These are phyloP conservation scores for Citropsis articulata DNA, from an alignment of 345 rosid genomes.

Conservation along the genomic window DNA sequence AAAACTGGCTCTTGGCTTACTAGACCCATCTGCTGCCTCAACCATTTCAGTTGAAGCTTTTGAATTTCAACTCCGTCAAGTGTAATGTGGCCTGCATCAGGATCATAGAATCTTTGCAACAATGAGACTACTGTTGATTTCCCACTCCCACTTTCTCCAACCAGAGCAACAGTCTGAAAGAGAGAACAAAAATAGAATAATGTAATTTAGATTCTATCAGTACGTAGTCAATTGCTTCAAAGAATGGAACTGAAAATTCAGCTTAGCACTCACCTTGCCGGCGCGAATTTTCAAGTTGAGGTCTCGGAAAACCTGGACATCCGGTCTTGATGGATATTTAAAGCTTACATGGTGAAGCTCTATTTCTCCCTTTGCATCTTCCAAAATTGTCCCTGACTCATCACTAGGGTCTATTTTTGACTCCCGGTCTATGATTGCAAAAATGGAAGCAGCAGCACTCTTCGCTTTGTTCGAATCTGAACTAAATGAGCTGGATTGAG, in stretches of 20 bases:
- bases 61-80: constrained; percentile 70
- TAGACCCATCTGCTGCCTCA: constrained; percentile 74
- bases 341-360: constrained; percentile 65
- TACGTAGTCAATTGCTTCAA: neutral
- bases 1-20: constrained; percentile 82
- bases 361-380: constrained; percentile 62
- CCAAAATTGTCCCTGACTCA: constrained; percentile 56
- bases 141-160: constrained; percentile 89
- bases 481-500: constrained; percentile 66
- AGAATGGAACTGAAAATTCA: neutral
- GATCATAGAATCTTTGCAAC: constrained; percentile 77
- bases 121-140: constrained; percentile 72
- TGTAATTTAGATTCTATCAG: neutral
- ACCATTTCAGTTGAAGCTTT: constrained; percentile 60
- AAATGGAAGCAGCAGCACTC: constrained; percentile 66
- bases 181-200: neutral
- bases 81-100: constrained; percentile 67
- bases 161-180: constrained; percentile 73
- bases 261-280: constrained; percentile 50
- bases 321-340: constrained; percentile 72
- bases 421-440: constrained; percentile 54
- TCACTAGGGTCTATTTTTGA: constrained; percentile 70
- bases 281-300: constrained; percentile 61
- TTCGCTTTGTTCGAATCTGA: constrained; percentile 63
- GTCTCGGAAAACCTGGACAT: constrained; percentile 63